A percentile compares a stretch with the other conserved stretches of the same genome.
These are phyloP conservation scores for Jatropha multifida DNA, from an alignment of 441 rosid species.

Conservation along the genomic window DNA sequence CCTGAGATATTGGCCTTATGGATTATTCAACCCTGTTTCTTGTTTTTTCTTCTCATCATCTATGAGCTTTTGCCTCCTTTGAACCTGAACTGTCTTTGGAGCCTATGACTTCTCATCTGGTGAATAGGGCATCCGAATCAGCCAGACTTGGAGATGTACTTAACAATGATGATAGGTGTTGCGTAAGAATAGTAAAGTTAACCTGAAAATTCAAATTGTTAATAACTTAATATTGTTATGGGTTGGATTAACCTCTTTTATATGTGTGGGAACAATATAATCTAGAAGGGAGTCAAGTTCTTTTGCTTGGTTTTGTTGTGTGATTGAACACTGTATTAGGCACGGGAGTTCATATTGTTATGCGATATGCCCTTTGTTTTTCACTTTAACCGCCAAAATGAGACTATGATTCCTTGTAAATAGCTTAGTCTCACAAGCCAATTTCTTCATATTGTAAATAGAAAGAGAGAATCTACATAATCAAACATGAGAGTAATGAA, in stretches of 20 bases:
- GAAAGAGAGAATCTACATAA: neutral
- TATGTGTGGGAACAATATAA: neutral
- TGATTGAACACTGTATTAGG: neutral
- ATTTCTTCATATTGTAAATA: neutral
- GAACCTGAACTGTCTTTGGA: neutral
- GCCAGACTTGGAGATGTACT: neutral
- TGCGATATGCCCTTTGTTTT: neutral
- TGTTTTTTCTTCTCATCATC: neutral
- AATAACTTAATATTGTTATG: neutral
- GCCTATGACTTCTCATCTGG: neutral
- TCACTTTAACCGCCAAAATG: neutral
- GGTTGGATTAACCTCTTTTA: neutral
- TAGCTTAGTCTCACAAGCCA: neutral
- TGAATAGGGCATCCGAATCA: no score
- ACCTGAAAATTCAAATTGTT: neutral
- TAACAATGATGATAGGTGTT: neutral
- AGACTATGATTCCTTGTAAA: neutral
- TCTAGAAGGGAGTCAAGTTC: neutral
- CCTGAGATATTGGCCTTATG: neutral
- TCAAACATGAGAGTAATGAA: neutral
- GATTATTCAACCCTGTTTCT: neutral
- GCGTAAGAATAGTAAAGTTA: neutral
- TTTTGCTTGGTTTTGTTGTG: neutral
- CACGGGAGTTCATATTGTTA: neutral
- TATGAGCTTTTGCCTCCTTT: neutral